These are phyloP conservation scores for Eremomyces bilateralis DNA, from an alignment of 495 filamentous ascomycete genomes.

Conservation along the genomic window DNA sequence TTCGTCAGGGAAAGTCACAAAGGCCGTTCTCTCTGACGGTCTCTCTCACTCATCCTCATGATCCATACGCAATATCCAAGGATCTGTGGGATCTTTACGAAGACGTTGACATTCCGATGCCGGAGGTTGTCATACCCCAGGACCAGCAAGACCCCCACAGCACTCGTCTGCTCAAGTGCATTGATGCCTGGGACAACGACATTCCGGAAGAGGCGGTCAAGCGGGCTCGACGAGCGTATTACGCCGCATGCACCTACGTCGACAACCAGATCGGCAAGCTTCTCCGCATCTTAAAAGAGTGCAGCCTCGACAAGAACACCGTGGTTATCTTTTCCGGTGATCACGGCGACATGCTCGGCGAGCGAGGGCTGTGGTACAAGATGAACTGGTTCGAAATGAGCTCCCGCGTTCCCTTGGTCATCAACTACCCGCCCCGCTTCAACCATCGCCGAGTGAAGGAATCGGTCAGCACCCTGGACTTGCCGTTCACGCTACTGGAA, in stretches of 20 bases:
- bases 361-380: conserved; percentile 83
- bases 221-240: conserved; percentile 64
- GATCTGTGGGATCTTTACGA: conserved; percentile 83
- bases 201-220: conserved; percentile 62
- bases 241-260: conserved; percentile 72
- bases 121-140: conserved; percentile 48
- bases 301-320: conserved; percentile 55
- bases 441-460: conserved; percentile 41
- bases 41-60: conserved; percentile 78
- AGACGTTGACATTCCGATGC: conserved; percentile 61
- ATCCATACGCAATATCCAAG: conserved; percentile 73
- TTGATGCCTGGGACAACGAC: conserved; percentile 55
- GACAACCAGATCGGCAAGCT: conserved; percentile 72
- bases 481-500: conserved; percentile 66
- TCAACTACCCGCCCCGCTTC: conserved; percentile 49
- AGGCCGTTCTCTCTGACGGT: conserved; percentile 77
- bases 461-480: conserved; percentile 70
- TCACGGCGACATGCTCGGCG: conserved; percentile 83
- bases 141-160: conserved; percentile 67
- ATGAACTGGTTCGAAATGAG: conserved; percentile 80
- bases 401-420: conserved; percentile 58
- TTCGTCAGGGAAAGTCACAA: conserved; percentile 36
- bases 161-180: conserved; percentile 56
- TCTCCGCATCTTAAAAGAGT: conserved; percentile 46
- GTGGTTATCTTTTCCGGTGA: conserved; percentile 76